Base-by-base conservation (phyloP, 768 basidiomycete genomes). In the Lactarius hatsudake region DNA sequence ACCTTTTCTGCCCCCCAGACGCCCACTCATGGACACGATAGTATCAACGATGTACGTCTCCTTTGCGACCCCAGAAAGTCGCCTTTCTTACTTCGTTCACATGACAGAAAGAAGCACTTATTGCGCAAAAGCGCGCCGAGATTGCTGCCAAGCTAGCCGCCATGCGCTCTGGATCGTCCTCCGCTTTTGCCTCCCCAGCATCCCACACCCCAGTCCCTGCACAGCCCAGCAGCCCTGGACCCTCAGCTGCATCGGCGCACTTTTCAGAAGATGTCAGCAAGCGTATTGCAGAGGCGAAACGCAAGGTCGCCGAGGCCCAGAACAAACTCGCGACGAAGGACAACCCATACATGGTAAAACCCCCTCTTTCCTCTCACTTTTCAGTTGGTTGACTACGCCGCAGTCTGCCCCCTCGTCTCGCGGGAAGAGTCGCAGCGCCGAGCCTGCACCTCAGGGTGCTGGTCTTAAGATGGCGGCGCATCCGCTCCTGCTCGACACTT, bases 381-480 rank as follows among this genome's bases (percentile, higher is more conserved):
- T 40, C 40, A 18, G 23, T 42, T 53, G 34, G 28, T 40, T 65
- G 7, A 62, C 9, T 1, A 20, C 30, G 28, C 36, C 59, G 17
- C 66, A 90, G 86, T 79, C 87, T 3, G 76, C 84, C 67, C 81
- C 87, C 13, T 82, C 83, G 72, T 80, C 61, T 87, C 85, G 78
- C 82, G 75, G 70, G 81, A 84, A 77, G 83, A 81, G 62, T 79
- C 81, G 40, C 76, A 62, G 80, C 0, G 83, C 82, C 4, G 90
- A 90, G 65, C 83, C 86, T 45, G 79, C 86, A 3, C 92, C 90
- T 51, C 89, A 89, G 76, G 91, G 93, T 58, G 88, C 88, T 5
- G 93, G 93, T 18, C 79, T 95, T 62, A 92, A 92, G 76, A 94
- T 95, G 91, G 87, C 92, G 2, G 93, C 93, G 0, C 94, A 96